Conservation (phyloP, 495 filamentous ascomycete species). For the Lindgomyces ingoldianus region DNA sequence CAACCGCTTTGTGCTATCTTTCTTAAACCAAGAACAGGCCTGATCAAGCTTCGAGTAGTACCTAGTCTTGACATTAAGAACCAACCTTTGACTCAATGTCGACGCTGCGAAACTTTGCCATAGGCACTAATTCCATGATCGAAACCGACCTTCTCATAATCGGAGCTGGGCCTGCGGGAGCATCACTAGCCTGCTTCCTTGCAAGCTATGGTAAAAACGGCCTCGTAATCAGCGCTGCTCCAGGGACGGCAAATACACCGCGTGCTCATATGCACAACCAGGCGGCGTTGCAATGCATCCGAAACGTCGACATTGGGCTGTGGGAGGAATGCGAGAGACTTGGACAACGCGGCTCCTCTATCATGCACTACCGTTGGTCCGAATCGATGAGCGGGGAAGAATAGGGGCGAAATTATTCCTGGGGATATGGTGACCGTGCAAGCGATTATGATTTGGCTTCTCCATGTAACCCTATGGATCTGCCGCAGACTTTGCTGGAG, state of each 20-base stretch:
- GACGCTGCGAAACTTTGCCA: not conserved
- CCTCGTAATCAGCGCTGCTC: constrained; percentile 51
- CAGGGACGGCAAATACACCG: constrained; percentile 55
- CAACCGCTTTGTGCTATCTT: too few species aligned
- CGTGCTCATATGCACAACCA: constrained; percentile 62
- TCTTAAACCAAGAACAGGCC: too few species aligned
- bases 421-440: constrained; percentile 52
- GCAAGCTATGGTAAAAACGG: constrained; percentile 53
- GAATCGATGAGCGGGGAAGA: constrained; percentile 58
- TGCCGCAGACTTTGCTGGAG: constrained; percentile 52
- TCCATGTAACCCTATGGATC: constrained; percentile 48
- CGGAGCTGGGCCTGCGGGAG: constrained; percentile 59
- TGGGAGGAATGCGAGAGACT: constrained; percentile 49
- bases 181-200: constrained; percentile 57
- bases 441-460: constrained; percentile 56
- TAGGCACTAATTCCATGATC: not conserved
- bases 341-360: constrained; percentile 46
- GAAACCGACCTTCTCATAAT: constrained; percentile 56
- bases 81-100: too few species aligned
- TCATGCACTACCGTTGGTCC: constrained; percentile 57
- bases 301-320: constrained; percentile 59
- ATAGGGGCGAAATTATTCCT: constrained; percentile 55
- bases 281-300: constrained; percentile 60
- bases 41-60: too few species aligned
- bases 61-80: too few species aligned